phyloP scores from a whole-genome alignment of 2,329 filamentous ascomycete genomes.

The Botrytis sinoallii region DNA sequence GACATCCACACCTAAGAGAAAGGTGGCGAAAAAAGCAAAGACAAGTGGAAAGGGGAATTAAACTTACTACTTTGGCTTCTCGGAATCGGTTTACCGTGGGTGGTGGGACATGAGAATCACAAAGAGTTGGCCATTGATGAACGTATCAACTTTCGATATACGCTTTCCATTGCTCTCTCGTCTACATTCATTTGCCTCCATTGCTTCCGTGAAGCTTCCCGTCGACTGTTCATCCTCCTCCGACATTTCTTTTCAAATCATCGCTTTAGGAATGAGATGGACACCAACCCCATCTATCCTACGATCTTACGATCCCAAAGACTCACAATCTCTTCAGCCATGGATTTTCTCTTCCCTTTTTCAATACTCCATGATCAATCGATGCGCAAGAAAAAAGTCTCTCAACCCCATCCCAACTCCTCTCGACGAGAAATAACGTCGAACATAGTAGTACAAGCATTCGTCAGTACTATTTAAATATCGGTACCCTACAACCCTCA shows the following conservation, averaged over 20 bases:
- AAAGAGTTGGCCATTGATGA: neutral
- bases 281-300: neutral
- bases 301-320: neutral
- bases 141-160: neutral
- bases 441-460: neutral
- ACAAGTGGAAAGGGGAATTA: neutral
- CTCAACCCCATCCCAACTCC: neutral
- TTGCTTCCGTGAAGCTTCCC: neutral
- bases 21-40: neutral
- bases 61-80: neutral
- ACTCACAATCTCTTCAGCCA: neutral
- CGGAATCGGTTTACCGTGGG: neutral
- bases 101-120: neutral
- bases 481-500: no score
- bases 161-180: neutral
- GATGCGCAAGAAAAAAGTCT: neutral
- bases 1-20: neutral
- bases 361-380: neutral
- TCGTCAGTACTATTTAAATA: no score
- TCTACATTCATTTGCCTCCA: neutral
- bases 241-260: neutral
- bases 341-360: no score
- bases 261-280: neutral
- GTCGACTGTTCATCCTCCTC: neutral
- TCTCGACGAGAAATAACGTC: neutral